phyloP scores from a whole-genome alignment of 306 rosid genomes.

The Quercus alba region DNA sequence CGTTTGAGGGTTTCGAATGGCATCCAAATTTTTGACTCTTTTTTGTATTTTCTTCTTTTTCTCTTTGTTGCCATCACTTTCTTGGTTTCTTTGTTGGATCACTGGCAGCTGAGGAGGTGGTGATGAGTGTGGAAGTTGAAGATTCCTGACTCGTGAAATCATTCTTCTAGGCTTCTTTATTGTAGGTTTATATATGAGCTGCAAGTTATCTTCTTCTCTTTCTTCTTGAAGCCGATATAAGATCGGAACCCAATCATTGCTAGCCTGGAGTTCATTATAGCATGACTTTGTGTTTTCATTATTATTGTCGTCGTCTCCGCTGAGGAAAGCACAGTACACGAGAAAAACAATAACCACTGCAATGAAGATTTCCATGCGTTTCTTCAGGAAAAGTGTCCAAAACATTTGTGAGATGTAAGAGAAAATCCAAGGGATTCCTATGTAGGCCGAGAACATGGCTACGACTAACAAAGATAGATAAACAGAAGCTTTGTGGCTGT shows the following conservation, averaged over 20 bases:
- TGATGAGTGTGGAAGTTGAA: conserved; percentile 6
- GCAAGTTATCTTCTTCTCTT: not conserved
- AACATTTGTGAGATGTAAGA: conserved; percentile 44
- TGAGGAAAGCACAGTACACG: conserved; percentile 74
- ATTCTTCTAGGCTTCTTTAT: too few species aligned
- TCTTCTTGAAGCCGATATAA: too few species aligned
- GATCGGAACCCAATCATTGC: too few species aligned
- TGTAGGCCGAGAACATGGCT: conserved; percentile 37
- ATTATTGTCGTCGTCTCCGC: too few species aligned
- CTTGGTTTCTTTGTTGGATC: too few species aligned
- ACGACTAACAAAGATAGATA: conserved; percentile 34
- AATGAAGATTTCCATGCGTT: conserved; percentile 75
- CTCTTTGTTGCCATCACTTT: too few species aligned
- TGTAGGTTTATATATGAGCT: not conserved
- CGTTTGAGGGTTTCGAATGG: too few species aligned
- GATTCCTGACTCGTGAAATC: not conserved
- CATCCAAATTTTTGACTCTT: too few species aligned
- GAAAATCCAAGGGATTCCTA: conserved; percentile 46
- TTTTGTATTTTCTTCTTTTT: too few species aligned
- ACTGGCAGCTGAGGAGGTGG: conserved; percentile 22
- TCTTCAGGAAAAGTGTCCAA: conserved; percentile 18
- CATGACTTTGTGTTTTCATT: too few species aligned
- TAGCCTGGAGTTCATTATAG: conserved; percentile 2
- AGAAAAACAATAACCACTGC: conserved; percentile 74
- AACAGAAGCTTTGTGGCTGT: conserved; percentile 49